Evolutionary conservation across 306 rosid genomes (phyloP).

Genomic region (Dalbergia cochinchinensis): DNA sequence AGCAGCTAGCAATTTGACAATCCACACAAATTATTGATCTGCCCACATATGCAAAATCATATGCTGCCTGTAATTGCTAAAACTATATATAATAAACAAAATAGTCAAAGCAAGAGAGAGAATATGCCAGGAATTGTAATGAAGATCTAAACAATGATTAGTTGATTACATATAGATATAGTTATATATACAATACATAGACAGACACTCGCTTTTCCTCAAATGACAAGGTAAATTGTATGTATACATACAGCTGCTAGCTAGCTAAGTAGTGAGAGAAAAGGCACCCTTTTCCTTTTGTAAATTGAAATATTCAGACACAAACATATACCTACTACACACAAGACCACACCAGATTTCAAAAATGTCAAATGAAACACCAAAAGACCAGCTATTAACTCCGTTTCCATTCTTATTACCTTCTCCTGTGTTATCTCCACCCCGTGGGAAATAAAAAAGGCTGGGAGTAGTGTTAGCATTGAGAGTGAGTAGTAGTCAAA

Average conservation of each 20-base stretch:
- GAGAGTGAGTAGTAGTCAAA: conserved; percentile 76
- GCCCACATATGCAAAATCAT: conserved; percentile 18
- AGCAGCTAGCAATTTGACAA: conserved; percentile 23
- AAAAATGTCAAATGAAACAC: conserved; percentile 64
- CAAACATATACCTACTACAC: conserved; percentile 61
- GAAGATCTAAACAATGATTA: conserved; percentile 63
- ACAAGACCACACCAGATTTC: conserved; percentile 63
- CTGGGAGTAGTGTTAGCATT: conserved; percentile 82
- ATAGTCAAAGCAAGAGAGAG: conserved; percentile 22
- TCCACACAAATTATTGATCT: background rate
- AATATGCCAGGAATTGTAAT: conserved; percentile 41
- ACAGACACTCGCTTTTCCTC: conserved; percentile 70
- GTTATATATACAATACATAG: conserved; percentile 85
- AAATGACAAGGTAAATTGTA: conserved; percentile 54
- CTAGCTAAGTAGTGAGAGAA: conserved; percentile 75
- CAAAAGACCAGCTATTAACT: conserved; percentile 72
- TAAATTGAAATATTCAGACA: conserved; percentile 60
- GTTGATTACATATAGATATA: conserved; percentile 78
- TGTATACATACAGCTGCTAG: conserved; percentile 70
- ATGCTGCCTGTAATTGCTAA: conserved; percentile 33
- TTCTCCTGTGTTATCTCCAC: conserved; percentile 66
- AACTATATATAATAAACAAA: conserved; percentile 8
- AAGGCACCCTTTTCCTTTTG: conserved; percentile 51
- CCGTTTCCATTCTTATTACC: conserved; percentile 74
- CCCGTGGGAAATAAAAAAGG: conserved; percentile 61